A percentile compares a stretch with the other conserved stretches of the same genome.
phyloP scores from a whole-genome alignment of 2,329 filamentous ascomycete genomes.

The Alternaria triticimaculans region DNA sequence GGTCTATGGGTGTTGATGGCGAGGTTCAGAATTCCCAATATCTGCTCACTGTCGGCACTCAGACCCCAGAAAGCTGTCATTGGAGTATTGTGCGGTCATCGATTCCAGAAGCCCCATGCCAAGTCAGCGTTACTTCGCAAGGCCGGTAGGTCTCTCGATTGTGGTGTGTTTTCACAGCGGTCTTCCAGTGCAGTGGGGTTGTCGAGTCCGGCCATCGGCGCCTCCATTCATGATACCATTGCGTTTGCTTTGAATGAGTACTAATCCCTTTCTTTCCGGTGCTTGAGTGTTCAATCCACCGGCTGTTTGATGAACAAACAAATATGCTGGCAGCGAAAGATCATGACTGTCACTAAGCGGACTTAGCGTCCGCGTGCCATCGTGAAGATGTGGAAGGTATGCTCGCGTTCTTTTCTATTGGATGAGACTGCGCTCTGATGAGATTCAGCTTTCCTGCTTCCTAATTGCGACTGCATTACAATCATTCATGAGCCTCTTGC shows the following conservation, averaged over 20 bases:
- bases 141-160: not conserved
- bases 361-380: not conserved
- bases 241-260: not conserved
- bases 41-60: not conserved
- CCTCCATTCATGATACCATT: not conserved
- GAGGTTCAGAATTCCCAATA: not conserved
- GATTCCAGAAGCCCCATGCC: constrained; percentile 12
- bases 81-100: not conserved
- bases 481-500: not conserved
- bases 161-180: not conserved
- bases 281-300: not conserved
- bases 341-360: not conserved
- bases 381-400: not conserved
- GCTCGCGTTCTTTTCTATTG: not conserved
- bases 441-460: not conserved
- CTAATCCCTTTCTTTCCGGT: not conserved
- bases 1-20: not conserved
- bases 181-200: not conserved
- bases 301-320: not conserved
- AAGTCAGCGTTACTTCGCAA: constrained; percentile 1
- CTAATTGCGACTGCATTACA: fast-evolving
- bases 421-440: not conserved
- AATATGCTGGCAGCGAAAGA: not conserved
- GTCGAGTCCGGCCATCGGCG: not conserved
- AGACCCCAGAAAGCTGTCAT: not conserved